Evolutionary conservation across 345 rosid genomes (phyloP).

Genomic region (Carallia pectinifolia): DNA sequence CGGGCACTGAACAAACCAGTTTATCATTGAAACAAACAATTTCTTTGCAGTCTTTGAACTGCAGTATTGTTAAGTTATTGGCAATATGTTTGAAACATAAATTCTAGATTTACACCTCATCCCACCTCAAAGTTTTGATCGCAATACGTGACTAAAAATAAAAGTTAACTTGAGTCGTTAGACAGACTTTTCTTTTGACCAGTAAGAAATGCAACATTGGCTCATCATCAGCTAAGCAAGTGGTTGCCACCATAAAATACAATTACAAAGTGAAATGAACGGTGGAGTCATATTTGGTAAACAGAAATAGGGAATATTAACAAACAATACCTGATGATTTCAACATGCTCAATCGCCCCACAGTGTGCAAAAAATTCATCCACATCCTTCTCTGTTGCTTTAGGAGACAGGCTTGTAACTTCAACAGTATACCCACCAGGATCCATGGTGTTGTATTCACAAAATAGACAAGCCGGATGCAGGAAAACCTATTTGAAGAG

Average conservation of each 20-base stretch:
- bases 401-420: slow-evolving; percentile 71
- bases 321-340: slow-evolving; percentile 61
- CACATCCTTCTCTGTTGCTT: slow-evolving; percentile 68
- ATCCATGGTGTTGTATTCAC: slow-evolving; percentile 42
- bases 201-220: no score
- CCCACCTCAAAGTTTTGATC: no score
- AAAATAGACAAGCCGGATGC: background rate
- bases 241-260: no score
- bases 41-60: background rate
- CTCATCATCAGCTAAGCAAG: no score
- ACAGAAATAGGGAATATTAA: background rate
- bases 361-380: slow-evolving; percentile 66
- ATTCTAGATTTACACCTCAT: no score
- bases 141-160: no score
- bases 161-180: no score
- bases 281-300: background rate
- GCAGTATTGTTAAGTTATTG: background rate
- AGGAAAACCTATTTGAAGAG: slow-evolving; percentile 13
- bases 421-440: slow-evolving; percentile 72
- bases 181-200: no score
- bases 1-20: background rate
- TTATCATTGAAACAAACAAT: background rate
- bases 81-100: background rate
- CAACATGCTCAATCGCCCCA: slow-evolving; percentile 62
- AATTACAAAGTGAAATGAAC: background rate